Evolutionary conservation across 2,329 filamentous ascomycete species (phyloP).

Genomic region (Pyricularia pennisetigena): DNA sequence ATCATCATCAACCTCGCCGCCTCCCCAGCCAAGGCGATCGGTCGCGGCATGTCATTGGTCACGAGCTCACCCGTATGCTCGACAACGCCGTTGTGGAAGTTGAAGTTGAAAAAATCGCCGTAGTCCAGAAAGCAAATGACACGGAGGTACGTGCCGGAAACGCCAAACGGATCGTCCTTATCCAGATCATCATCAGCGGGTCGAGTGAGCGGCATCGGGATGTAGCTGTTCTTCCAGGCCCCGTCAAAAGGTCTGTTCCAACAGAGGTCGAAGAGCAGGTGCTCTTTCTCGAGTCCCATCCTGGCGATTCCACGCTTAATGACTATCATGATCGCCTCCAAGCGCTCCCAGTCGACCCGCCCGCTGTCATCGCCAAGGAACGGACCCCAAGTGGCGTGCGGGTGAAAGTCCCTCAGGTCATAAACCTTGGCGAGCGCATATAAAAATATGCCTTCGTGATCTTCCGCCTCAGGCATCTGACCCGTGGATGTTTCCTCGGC

Average conservation of each 20-base stretch:
- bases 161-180: conserved; percentile 56
- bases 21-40: conserved; percentile 51
- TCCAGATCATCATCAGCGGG: conserved; percentile 34
- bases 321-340: conserved; percentile 61
- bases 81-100: conserved; percentile 38
- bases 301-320: conserved; percentile 51
- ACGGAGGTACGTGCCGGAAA: conserved; percentile 63
- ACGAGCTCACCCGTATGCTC: conserved; percentile 23
- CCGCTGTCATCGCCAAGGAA: conserved; percentile 54
- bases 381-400: conserved; percentile 57
- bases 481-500: neutral
- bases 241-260: conserved; percentile 49
- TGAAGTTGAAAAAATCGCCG: conserved; percentile 62
- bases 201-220: conserved; percentile 22
- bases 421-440: conserved; percentile 63
- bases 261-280: conserved; percentile 6
- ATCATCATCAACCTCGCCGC: conserved; percentile 62
- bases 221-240: conserved; percentile 39
- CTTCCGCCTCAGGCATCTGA: neutral
- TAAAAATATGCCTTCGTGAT: conserved; percentile 31
- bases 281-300: conserved; percentile 27
- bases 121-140: conserved; percentile 55
- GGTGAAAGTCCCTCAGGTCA: conserved; percentile 59
- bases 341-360: conserved; percentile 68
- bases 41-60: conserved; percentile 32